Conservation (phyloP, 768 basidiomycete species). For the Kwoniella sp. region DNA sequence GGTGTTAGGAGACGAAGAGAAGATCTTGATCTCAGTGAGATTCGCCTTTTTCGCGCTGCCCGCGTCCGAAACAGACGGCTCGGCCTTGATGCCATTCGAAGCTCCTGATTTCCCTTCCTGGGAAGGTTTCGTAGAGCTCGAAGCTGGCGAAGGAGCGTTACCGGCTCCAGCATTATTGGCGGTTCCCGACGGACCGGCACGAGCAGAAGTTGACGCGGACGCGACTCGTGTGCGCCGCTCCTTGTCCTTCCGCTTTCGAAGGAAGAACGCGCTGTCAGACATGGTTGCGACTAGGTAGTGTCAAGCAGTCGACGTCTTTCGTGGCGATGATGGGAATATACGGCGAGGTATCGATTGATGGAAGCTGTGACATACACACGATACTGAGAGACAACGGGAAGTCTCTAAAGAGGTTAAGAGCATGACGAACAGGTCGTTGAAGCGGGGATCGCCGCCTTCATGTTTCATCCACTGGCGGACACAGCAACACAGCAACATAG, state of each 20-base stretch:
- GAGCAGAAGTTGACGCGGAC: slow-evolving; percentile 4
- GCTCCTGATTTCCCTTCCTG: not conserved
- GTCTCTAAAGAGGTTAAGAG: too few species aligned
- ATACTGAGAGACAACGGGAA: too few species aligned
- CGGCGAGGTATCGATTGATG: not conserved
- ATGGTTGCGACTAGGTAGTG: slow-evolving; percentile 6
- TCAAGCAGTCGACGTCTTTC: not conserved
- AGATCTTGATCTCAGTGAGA: slow-evolving; percentile 43
- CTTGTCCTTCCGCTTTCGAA: slow-evolving; percentile 47
- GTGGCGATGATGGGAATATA: too few species aligned
- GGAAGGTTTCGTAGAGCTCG: not conserved
- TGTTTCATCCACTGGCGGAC: too few species aligned
- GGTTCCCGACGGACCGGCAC: slow-evolving; percentile 7
- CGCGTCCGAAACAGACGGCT: slow-evolving; percentile 6
- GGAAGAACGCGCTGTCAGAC: slow-evolving; percentile 43
- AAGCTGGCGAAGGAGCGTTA: not conserved
- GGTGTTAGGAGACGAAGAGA: slow-evolving; percentile 26
- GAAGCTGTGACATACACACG: too few species aligned
- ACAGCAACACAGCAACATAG: not conserved
- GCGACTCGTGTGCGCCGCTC: slow-evolving; percentile 20
- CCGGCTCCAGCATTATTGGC: slow-evolving; percentile 6
- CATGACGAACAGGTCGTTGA: not conserved
- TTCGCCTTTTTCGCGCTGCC: slow-evolving; percentile 15
- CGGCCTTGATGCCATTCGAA: slow-evolving; percentile 11
- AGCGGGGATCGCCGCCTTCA: not conserved